Conservation (phyloP, 2,329 filamentous ascomycete species). For the Diaporthe sp. region DNA sequence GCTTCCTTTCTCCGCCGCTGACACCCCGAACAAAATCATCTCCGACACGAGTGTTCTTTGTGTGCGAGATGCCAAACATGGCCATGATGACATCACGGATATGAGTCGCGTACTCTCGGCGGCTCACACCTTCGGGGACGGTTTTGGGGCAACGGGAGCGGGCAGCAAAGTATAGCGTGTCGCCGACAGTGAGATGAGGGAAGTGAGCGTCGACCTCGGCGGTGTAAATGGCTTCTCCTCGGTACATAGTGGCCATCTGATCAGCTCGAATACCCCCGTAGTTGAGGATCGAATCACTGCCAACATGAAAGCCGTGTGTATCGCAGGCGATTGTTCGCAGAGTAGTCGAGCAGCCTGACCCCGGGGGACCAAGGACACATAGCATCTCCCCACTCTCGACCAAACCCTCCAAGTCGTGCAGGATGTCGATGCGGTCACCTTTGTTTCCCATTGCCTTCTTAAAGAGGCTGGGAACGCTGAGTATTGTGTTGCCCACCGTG, state of each 20-base stretch:
- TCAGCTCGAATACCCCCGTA: conserved; percentile 75
- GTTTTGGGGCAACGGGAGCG: conserved; percentile 72
- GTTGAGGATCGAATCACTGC: conserved; percentile 78
- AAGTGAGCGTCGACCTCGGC: conserved; percentile 88
- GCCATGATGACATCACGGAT: conserved; percentile 80
- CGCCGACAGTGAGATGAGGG: conserved; percentile 79
- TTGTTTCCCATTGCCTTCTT: conserved; percentile 59
- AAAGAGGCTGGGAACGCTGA: conserved; percentile 55
- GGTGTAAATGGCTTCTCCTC: conserved; percentile 88
- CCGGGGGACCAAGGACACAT: conserved; percentile 78
- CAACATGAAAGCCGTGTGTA: conserved; percentile 81
- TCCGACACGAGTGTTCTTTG: conserved; percentile 76
- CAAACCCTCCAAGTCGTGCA: conserved; percentile 74
- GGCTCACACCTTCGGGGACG: conserved; percentile 57
- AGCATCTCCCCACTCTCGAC: conserved; percentile 80
- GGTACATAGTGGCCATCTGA: conserved; percentile 67
- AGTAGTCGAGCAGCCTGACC: conserved; percentile 82
- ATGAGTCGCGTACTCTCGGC: conserved; percentile 64
- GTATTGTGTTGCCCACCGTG: conserved; percentile 70
- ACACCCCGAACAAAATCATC: conserved; percentile 82
- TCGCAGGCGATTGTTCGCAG: conserved; percentile 87
- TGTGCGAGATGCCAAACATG: conserved; percentile 79
- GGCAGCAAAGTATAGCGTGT: conserved; percentile 83
- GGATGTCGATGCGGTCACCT: conserved; percentile 69
- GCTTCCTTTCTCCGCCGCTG: conserved; percentile 77